Evolutionary conservation across 495 filamentous ascomycete genomes (phyloP), one percentile per base, ranked within the genome.

Genomic region (Platismatia glauca): DNA sequence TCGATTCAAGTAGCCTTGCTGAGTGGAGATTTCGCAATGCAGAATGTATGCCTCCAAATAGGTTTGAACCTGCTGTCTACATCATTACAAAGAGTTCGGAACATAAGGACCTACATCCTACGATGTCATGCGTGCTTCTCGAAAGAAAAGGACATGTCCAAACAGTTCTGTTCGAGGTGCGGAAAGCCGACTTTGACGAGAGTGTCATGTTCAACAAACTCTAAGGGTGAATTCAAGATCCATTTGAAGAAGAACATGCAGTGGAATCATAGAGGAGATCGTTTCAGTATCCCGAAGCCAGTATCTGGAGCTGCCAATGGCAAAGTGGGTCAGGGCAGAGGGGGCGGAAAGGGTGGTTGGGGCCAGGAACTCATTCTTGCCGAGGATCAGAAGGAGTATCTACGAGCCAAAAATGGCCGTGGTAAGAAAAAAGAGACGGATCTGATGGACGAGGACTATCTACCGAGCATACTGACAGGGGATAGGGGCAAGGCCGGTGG

Each of bases 351-450:
- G 75, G 83, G 85, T 7, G 89, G 89, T 9, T 96, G 91, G 91
- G 91, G 91, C 0, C 81, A 80, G 22, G 82, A 82, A 16, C 76
- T 97, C 64, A 90, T 98, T 55, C 77, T 98, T 3, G 82, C 93
- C 2, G 92, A 96, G 75, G 94, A 98, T 72, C 94, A 98, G 78
- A 95, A 97, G 76, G 95, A 98, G 77, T 97, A 89, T 72, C 70
- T 79, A 44, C 76, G 82, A 64, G 86, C 87, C 64, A 73, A 81
- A 11, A 79, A 78, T 16, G 80, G 85, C 68, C 79, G 86, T 71
- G 79, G 79, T 64, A 85, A 86, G 70, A 77, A 78, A 60, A 85
- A 86, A 70, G 84, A 89, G 71, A 85, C 80, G 63, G 90, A 96
- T 77, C 73, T 96, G 61, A 91, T 98, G 93, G 93, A 97, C 71